Conservation (phyloP, 1,284 basidiomycete species). For the Veloboletus limbatus region DNA sequence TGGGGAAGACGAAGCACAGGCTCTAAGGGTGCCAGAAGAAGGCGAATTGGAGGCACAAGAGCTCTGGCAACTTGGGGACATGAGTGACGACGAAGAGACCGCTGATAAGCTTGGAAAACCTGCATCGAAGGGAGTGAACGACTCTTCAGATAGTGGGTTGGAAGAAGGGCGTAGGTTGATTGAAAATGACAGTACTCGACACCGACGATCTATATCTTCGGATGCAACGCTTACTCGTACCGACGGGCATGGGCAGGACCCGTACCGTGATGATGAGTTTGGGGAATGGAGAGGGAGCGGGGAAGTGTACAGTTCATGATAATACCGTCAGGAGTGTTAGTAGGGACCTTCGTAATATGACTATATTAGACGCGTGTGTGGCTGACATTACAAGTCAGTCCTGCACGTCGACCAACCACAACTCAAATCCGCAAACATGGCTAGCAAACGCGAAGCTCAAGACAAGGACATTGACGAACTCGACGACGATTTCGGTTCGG, state of each 20-base stretch:
- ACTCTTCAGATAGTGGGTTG: neutral
- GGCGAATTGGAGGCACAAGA: constrained; percentile 42
- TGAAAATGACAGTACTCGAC: constrained; percentile 26
- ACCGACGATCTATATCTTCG: constrained; percentile 37
- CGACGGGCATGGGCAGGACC: constrained; percentile 20
- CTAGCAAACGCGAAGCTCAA: constrained; percentile 20
- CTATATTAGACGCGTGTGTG: constrained; percentile 12
- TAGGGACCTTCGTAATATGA: no score
- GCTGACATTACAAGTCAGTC: constrained; percentile 5
- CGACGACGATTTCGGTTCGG: constrained; percentile 40
- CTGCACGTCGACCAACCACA: neutral
- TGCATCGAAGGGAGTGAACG: constrained; percentile 15
- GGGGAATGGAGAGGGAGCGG: constrained; percentile 31
- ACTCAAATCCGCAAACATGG: constrained; percentile 14
- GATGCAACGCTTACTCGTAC: constrained; percentile 37
- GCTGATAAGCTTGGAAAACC: constrained; percentile 9
- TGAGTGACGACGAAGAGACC: constrained; percentile 55
- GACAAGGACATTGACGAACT: constrained; percentile 50
- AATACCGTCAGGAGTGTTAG: no score
- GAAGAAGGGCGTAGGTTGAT: constrained; percentile 29
- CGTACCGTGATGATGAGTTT: constrained; percentile 35
- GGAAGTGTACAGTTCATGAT: constrained; percentile 10
- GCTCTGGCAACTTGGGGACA: constrained; percentile 68
- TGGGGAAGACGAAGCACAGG: constrained; percentile 37
- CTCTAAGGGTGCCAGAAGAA: constrained; percentile 33